Evolutionary conservation across 768 basidiomycete species (phyloP).

Genomic region (Ramaria sp.): DNA sequence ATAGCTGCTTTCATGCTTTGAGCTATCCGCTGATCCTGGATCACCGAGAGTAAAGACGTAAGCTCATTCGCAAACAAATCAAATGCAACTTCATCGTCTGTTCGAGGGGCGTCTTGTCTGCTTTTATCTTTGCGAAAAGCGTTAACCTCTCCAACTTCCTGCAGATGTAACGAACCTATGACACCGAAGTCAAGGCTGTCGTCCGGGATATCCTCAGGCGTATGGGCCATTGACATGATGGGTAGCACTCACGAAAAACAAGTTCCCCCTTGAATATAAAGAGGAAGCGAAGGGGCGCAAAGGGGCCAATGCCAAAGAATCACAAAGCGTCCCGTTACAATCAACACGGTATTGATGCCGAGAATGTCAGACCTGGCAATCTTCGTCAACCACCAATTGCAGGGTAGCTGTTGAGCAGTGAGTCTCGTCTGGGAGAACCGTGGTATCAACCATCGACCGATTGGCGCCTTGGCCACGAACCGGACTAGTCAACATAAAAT

Average conservation of each 20-base stretch:
- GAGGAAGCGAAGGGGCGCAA: too few species aligned
- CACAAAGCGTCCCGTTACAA: too few species aligned
- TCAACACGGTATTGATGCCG: too few species aligned
- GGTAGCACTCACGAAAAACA: not conserved
- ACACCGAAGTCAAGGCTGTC: not conserved
- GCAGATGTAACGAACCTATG: constrained; percentile 30
- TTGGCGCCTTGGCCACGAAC: too few species aligned
- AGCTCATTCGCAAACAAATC: constrained; percentile 30
- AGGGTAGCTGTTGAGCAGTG: too few species aligned
- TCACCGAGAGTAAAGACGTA: constrained; percentile 17
- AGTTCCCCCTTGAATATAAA: too few species aligned
- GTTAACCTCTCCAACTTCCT: constrained; percentile 30
- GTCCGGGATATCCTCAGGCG: not conserved
- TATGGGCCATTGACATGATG: not conserved
- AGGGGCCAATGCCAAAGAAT: too few species aligned
- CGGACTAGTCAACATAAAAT: too few species aligned
- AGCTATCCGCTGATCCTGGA: constrained; percentile 29
- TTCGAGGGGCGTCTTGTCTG: constrained; percentile 19
- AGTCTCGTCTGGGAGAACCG: too few species aligned
- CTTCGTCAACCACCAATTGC: too few species aligned
- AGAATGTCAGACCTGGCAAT: too few species aligned
- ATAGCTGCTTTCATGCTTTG: constrained; percentile 32
- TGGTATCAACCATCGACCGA: too few species aligned
- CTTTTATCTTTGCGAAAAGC: constrained; percentile 22
- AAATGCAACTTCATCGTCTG: constrained; percentile 38